A percentile compares a stretch with the other conserved stretches of the same genome.
Conservation (phyloP, 164 flowering plant species). For the Vitis riparia region DNA sequence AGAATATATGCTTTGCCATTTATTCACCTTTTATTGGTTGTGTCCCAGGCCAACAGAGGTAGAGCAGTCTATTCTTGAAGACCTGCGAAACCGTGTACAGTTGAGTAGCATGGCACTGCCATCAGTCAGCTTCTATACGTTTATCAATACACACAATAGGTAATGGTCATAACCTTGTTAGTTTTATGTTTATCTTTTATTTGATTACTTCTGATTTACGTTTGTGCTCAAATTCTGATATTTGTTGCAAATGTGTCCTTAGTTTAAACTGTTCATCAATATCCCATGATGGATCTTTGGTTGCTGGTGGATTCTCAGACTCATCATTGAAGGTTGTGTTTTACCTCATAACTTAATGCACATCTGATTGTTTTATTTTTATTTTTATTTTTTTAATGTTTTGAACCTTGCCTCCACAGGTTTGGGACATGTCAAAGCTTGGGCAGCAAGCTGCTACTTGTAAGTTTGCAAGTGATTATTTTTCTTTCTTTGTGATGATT, state of each 20-base stretch:
- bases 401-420: conserved; percentile 34
- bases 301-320: conserved; percentile 99
- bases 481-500: background rate
- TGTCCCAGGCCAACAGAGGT: conserved; percentile 69
- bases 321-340: conserved; percentile 84
- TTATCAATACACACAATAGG: conserved; percentile 89
- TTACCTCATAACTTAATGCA: background rate
- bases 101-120: conserved; percentile 80
- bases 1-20: background rate
- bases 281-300: conserved; percentile 93
- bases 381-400: background rate
- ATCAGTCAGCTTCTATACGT: conserved; percentile 92
- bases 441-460: conserved; percentile 63
- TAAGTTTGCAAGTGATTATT: conserved; percentile 31
- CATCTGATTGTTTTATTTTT: background rate
- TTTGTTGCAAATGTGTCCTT: conserved; percentile 14
- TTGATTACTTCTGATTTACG: background rate
- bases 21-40: conserved; percentile 3
- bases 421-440: conserved; percentile 97
- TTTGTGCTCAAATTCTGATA: conserved; percentile 6
- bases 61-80: conserved; percentile 87
- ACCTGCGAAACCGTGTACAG: conserved; percentile 89
- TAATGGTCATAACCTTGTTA: conserved; percentile 20
- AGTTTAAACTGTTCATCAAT: conserved; percentile 90
- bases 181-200: background rate